Evolutionary conservation across 2,329 filamentous ascomycete genomes (phyloP).

Genomic region (Meredithiella fracta): DNA sequence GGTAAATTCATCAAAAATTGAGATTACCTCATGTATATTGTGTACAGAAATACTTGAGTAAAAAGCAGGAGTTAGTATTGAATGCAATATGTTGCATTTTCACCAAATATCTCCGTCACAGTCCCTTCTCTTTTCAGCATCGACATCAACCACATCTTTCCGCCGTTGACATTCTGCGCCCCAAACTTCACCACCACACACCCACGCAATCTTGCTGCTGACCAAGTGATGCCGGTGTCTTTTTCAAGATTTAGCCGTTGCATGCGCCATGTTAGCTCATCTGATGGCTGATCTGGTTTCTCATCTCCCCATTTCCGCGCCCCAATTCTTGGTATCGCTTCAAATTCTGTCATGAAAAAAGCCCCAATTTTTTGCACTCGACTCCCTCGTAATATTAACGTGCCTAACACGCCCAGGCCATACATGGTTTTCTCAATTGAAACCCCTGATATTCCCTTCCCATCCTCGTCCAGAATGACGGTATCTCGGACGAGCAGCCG

Average conservation of each 20-base stretch:
- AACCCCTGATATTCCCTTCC: conserved; percentile 24
- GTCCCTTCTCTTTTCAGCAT: conserved; percentile 64
- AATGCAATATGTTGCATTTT: conserved; percentile 65
- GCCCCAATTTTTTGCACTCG: conserved; percentile 47
- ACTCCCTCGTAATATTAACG: conserved; percentile 63
- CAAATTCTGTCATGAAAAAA: conserved; percentile 70
- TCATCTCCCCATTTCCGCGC: conserved; percentile 46
- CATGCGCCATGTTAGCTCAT: conserved; percentile 36
- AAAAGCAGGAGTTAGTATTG: no score
- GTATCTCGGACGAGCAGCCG: conserved; percentile 71
- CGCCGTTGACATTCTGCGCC: conserved; percentile 64
- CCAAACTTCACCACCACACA: conserved; percentile 89
- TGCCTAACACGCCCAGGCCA: conserved; percentile 62
- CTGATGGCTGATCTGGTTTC: conserved; percentile 22
- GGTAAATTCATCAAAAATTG: no score
- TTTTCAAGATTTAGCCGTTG: conserved; percentile 42
- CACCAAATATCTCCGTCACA: conserved; percentile 55
- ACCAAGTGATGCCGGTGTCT: conserved; percentile 54
- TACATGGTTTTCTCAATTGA: conserved; percentile 50
- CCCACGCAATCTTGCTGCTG: conserved; percentile 60
- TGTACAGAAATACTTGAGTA: no score
- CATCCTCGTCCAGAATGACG: conserved; percentile 50
- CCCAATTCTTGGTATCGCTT: conserved; percentile 62
- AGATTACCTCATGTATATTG: no score
- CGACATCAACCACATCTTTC: conserved; percentile 58